A percentile compares a stretch with the other conserved stretches of the same genome.
Evolutionary conservation across 225 moss, liverwort and hornwort genomes (phyloP).

Genomic region (Bryum argenteum): DNA sequence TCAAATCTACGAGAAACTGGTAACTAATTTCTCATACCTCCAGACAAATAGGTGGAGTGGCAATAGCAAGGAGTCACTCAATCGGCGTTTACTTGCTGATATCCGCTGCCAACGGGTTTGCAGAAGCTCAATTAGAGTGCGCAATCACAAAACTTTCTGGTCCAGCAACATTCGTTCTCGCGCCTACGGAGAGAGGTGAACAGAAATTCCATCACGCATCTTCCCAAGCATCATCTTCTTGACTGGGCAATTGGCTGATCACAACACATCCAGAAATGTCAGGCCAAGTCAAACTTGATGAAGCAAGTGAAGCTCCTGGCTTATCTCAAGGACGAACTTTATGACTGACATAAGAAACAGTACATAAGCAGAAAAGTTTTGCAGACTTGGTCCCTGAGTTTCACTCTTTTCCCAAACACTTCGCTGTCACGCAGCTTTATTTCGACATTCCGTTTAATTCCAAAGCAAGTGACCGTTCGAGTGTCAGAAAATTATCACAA

Average conservation of each 20-base stretch:
- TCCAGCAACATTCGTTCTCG: conserved; percentile 10
- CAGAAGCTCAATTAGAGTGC: not conserved
- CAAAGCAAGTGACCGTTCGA: not conserved
- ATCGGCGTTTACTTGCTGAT: not conserved
- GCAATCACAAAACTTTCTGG: not conserved
- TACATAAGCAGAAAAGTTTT: not conserved
- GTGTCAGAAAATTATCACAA: not conserved
- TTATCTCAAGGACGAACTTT: not conserved
- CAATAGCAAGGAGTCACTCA: not conserved
- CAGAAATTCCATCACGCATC: conserved; percentile 65
- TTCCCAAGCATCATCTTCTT: conserved; percentile 86
- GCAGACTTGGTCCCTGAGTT: not conserved
- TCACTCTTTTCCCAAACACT: not conserved
- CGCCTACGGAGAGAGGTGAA: conserved; percentile 49
- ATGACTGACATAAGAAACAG: conserved; percentile 5
- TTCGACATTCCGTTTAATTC: not conserved
- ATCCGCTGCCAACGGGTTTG: not conserved
- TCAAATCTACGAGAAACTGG: not conserved
- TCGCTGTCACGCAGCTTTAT: too few relatives aligned
- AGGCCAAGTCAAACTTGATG: not conserved
- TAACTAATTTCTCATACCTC: not conserved
- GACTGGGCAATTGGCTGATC: conserved; percentile 72
- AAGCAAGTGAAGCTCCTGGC: conserved; percentile 8
- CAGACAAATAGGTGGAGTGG: not conserved
- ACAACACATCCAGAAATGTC: conserved; percentile 8